A percentile compares a stretch with the other conserved stretches of the same genome.
These are phyloP conservation scores for Aspergillus bombycis DNA, from an alignment of 2,329 filamentous ascomycete species.

Conservation along the genomic window DNA sequence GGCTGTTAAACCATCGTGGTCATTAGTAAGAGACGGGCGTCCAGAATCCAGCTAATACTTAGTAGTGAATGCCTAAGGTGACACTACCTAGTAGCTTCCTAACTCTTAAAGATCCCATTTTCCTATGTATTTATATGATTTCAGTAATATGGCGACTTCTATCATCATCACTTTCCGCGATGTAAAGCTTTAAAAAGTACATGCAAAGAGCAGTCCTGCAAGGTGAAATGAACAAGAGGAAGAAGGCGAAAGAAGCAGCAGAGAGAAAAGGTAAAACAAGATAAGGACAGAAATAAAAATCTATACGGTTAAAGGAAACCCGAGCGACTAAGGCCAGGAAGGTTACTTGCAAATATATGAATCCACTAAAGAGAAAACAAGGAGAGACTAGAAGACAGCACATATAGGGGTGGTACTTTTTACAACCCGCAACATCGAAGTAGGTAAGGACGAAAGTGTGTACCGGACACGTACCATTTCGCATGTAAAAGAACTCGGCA, in stretches of 20 bases:
- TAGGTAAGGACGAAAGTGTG: not conserved
- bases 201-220: not conserved
- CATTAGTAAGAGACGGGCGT: too few relatives aligned
- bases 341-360: not conserved
- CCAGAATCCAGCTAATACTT: too few relatives aligned
- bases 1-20: too few relatives aligned
- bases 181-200: not conserved
- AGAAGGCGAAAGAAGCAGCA: not conserved
- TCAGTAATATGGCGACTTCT: not conserved
- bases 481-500: not conserved
- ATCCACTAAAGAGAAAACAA: not conserved
- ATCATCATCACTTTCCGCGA: not conserved
- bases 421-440: not conserved
- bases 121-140: not conserved
- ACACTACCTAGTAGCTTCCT: not conserved
- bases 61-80: not conserved
- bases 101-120: not conserved
- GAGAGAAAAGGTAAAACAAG: slow-evolving; percentile 1
- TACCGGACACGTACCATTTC: slow-evolving; percentile 3
- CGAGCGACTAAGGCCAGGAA: not conserved
- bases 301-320: not conserved
- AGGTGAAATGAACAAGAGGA: not conserved
- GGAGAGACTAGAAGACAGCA: not conserved
- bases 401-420: not conserved
- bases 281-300: slow-evolving; percentile 4